Evolutionary conservation across 108 stramenopile species (phyloP).

Genomic region (Fistulifera pelliculosa): DNA sequence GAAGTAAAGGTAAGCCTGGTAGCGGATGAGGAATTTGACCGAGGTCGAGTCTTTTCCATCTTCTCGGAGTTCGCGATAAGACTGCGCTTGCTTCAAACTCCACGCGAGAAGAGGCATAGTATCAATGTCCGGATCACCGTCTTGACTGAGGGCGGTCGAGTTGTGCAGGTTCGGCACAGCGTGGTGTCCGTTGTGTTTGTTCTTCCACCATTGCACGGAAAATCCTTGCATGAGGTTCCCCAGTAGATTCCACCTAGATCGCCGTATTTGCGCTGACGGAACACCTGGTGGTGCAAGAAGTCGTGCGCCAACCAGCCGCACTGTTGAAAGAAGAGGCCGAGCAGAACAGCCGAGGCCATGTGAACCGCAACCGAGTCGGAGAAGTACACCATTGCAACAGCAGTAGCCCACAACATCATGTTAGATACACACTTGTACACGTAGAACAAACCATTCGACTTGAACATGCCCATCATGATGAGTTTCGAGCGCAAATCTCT

Average conservation of each 20-base stretch:
- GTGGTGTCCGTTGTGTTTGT: conserved; percentile 91
- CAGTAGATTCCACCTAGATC: conserved; percentile 88
- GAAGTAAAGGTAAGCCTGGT: conserved; percentile 93
- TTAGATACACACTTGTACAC: conserved; percentile 87
- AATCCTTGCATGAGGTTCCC: conserved; percentile 95
- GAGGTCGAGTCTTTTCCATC: conserved; percentile 69
- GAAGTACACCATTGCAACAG: conserved; percentile 66
- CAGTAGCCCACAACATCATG: conserved; percentile 72
- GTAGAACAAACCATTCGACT: conserved; percentile 82
- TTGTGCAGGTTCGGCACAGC: conserved; percentile 97
- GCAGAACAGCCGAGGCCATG: conserved; percentile 73
- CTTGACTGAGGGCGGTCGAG: conserved; percentile 58
- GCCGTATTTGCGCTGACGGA: conserved; percentile 86
- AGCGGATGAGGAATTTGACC: conserved; percentile 73
- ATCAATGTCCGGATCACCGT: conserved; percentile 96
- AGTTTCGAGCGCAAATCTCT: conserved; percentile 86
- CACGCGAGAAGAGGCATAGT: conserved; percentile 99
- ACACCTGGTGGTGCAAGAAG: conserved; percentile 97
- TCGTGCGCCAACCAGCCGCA: conserved; percentile 99
- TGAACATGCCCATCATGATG: conserved; percentile 93
- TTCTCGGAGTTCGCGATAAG: conserved; percentile 58
- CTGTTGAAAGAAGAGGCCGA: conserved; percentile 98
- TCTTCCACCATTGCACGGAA: conserved; percentile 94
- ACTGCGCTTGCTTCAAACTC: conserved; percentile 90
- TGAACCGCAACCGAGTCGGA: conserved; percentile 68